Conservation (phyloP, 306 rosid genomes). For the Gillenia trifoliata region DNA sequence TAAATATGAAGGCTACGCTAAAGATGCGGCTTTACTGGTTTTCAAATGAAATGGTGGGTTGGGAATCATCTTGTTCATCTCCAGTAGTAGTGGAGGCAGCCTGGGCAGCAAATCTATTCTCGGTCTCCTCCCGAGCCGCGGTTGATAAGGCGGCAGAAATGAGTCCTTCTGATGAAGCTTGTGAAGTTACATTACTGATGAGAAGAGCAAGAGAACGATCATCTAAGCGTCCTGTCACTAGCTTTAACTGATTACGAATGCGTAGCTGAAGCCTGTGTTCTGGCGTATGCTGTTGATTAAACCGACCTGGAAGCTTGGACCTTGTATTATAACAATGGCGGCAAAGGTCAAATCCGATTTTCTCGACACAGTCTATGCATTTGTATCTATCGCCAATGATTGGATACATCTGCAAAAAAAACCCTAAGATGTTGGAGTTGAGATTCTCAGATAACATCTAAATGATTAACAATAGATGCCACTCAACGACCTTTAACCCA, state of each 20-base stretch:
- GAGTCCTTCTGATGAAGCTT: conserved; percentile 3
- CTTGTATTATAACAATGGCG: conserved; percentile 53
- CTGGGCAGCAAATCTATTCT: not conserved
- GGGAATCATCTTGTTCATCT: conserved; percentile 28
- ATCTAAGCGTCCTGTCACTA: conserved; percentile 27
- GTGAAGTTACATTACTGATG: conserved; percentile 19
- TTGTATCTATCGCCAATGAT: conserved; percentile 70
- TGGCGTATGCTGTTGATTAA: conserved; percentile 86
- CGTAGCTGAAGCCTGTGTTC: too few species aligned
- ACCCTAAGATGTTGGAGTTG: not conserved
- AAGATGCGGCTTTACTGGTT: not conserved
- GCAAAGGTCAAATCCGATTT: conserved; percentile 75
- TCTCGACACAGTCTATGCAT: conserved; percentile 67
- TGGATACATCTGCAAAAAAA: conserved; percentile 50
- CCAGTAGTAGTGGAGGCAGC: conserved; percentile 7
- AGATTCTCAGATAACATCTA: too few species aligned
- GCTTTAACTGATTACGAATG: conserved; percentile 10
- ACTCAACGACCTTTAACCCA: not conserved
- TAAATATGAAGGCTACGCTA: not conserved
- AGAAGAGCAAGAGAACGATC: conserved; percentile 23
- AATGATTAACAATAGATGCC: not conserved
- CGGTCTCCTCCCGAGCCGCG: conserved; percentile 19
- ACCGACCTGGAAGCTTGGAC: conserved; percentile 83
- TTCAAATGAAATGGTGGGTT: conserved; percentile 3
- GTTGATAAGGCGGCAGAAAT: conserved; percentile 1